A percentile compares a stretch with the other conserved stretches of the same genome.
Conservation (phyloP, 805 yeast species). For the Yamadazyma sp. region DNA sequence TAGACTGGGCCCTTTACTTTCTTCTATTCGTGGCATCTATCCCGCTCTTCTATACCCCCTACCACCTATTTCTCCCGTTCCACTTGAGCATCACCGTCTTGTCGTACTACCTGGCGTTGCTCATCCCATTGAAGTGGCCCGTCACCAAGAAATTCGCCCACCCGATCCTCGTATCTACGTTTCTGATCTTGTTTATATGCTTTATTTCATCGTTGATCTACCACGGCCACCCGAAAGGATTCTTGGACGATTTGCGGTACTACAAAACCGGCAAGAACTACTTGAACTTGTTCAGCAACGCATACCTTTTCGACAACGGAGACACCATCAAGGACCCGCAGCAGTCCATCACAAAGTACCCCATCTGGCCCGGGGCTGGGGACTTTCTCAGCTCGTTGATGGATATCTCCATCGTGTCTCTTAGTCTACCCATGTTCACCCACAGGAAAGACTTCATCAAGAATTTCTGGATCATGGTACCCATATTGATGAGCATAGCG, state of each 20-base stretch:
- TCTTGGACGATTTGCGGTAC: constrained; percentile 48
- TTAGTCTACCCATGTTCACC: constrained; percentile 75
- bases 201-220: constrained; percentile 59
- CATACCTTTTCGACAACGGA: constrained; percentile 30
- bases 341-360: constrained; percentile 29
- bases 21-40: constrained; percentile 53
- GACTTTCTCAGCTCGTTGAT: constrained; percentile 68
- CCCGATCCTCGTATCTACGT: constrained; percentile 70
- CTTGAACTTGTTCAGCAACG: constrained; percentile 51
- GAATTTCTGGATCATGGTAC: constrained; percentile 61
- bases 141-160: constrained; percentile 55
- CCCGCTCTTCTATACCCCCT: constrained; percentile 55
- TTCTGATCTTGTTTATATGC: constrained; percentile 59
- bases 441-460: constrained; percentile 62
- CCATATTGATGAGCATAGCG: constrained; percentile 54
- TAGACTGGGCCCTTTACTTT: constrained; percentile 56
- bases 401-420: constrained; percentile 75
- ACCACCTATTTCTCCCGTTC: constrained; percentile 58
- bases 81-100: constrained; percentile 62
- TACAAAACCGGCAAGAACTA: constrained; percentile 74
- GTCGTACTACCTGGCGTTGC: constrained; percentile 51
- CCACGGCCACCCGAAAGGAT: constrained; percentile 45
- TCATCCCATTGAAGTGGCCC: constrained; percentile 46
- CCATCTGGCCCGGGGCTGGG: constrained; percentile 76
- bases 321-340: constrained; percentile 15